Conservation (phyloP, 768 basidiomycete species). For the Pisolithus microcarpus region DNA sequence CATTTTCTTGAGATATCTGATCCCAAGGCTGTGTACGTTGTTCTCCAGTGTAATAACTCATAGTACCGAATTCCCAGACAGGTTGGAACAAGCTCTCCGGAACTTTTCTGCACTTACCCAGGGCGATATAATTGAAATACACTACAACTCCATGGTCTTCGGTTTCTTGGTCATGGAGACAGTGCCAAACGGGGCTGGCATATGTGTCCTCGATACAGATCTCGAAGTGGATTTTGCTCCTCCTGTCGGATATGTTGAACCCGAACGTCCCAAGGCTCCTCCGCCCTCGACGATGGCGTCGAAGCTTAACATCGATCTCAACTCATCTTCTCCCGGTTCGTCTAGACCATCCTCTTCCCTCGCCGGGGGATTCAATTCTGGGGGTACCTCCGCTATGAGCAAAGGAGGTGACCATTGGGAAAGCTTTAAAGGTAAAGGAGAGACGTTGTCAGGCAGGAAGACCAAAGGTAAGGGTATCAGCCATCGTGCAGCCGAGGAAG, state of each 20-base stretch:
- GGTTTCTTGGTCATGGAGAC: conserved; percentile 95
- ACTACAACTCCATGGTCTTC: conserved; percentile 94
- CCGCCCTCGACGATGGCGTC: conserved; percentile 90
- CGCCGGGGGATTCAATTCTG: conserved; percentile 55
- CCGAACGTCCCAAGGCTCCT: conserved; percentile 74
- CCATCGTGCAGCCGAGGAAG: conserved; percentile 73
- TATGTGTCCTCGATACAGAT: conserved; percentile 89
- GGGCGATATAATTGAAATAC: conserved; percentile 96
- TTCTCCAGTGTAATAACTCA: not conserved
- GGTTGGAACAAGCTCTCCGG: conserved; percentile 89
- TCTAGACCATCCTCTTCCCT: conserved; percentile 74
- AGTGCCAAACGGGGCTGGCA: conserved; percentile 78
- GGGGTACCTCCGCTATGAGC: conserved; percentile 48
- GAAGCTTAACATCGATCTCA: conserved; percentile 91
- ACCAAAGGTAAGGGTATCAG: conserved; percentile 94
- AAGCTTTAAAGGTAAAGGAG: conserved; percentile 92
- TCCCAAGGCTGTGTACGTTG: conserved; percentile 89
- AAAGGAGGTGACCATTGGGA: conserved; percentile 86
- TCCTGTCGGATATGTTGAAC: conserved; percentile 91
- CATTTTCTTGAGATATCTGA: conserved; percentile 97
- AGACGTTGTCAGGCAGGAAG: conserved; percentile 83
- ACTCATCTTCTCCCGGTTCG: conserved; percentile 79
- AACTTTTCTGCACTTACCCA: conserved; percentile 90
- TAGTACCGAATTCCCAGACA: conserved; percentile 24
- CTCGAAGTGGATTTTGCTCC: conserved; percentile 96